Evolutionary conservation across 2,329 filamentous ascomycete genomes (phyloP), one percentile per base, ranked within the genome.

Genomic region (Exserohilum turcica): DNA sequence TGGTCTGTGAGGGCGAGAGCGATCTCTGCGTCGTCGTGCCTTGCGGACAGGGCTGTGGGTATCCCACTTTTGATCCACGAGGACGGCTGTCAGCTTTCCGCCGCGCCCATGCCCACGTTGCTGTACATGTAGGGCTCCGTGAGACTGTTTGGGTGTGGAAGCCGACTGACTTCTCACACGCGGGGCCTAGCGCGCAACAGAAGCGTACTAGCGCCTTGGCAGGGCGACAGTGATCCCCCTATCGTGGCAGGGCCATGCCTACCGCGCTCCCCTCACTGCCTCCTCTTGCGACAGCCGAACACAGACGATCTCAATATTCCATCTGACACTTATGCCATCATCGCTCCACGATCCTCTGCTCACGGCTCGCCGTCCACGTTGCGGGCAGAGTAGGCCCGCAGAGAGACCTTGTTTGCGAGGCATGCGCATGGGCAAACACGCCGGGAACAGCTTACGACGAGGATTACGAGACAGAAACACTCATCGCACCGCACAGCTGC

Each of bases 221-320:
- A 12, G n/a, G 2, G 10, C 28, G 6, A 32, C 10, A 12, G 40
- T 32, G 7, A 33, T 24, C 21, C 28, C 40, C 40, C 29, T 43
- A 33, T 43, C 40, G 12, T 33, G 6, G 12, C 21, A 21, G 7
- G 39, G n/a, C 10, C 16, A 18, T 13, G 7, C 6, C 29, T 28
- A 9, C 12, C 18, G 6, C 10, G 15, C 12, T 13, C 21, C 13
- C 15, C 32, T 13, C 32, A 16, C 32, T 15, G 15, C 15, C 7
- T 6, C 40, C 18, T 43, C 16, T 33, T 13, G 40, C 40, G 29
- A 6, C 40, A 24, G 8, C 18, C 18, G 28, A 33, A 15, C 6
- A 16, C 15, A 39, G 44, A 47, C 44, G 44, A 47, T 47, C 44
- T 9, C 27, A 47, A 47, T 47, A 38, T 47, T 18, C 31, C 21